Percentiles rank a stretch among this genome's conserved stretches.
phyloP scores from a whole-genome alignment of 352 stramenopile species.

The Phytophthora tentaculata region DNA sequence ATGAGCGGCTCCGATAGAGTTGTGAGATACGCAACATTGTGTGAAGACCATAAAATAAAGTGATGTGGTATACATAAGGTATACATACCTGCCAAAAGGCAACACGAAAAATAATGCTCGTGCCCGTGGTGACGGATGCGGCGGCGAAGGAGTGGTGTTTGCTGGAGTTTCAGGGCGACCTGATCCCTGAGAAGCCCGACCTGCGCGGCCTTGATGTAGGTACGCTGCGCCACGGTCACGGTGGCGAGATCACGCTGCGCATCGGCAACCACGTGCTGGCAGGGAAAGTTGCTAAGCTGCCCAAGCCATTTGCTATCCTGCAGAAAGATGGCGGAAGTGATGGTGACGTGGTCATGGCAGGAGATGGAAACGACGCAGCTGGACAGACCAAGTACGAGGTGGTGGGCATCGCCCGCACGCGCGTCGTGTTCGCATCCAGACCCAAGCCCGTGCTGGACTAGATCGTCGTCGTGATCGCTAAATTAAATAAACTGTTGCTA shows the following conservation, averaged over 20 bases:
- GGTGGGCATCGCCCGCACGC: constrained; percentile 81
- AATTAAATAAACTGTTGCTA: neutral
- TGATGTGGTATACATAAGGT: neutral
- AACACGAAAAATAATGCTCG: constrained; percentile 46
- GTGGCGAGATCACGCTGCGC: constrained; percentile 71
- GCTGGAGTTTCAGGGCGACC: constrained; percentile 83
- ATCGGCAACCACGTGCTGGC: constrained; percentile 86
- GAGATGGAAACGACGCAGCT: neutral
- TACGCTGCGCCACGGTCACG: constrained; percentile 63
- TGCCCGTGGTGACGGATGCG: constrained; percentile 70
- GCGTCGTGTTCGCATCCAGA: constrained; percentile 75
- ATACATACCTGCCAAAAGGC: too few relatives aligned
- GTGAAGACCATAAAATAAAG: neutral
- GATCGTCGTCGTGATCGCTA: neutral
- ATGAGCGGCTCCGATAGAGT: constrained; percentile 26
- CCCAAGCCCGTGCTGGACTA: constrained; percentile 77
- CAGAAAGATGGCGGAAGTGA: constrained; percentile 41
- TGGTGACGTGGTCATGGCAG: constrained; percentile 4
- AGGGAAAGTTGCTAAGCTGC: constrained; percentile 71
- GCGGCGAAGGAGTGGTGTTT: constrained; percentile 81
- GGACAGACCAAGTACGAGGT: constrained; percentile 64
- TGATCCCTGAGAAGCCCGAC: constrained; percentile 48
- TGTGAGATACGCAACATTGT: constrained; percentile 5
- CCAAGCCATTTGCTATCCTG: constrained; percentile 82
- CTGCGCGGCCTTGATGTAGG: constrained; percentile 65